Conservation (phyloP, 2,329 filamentous ascomycete genomes). For the Trichophaea hybrida region DNA sequence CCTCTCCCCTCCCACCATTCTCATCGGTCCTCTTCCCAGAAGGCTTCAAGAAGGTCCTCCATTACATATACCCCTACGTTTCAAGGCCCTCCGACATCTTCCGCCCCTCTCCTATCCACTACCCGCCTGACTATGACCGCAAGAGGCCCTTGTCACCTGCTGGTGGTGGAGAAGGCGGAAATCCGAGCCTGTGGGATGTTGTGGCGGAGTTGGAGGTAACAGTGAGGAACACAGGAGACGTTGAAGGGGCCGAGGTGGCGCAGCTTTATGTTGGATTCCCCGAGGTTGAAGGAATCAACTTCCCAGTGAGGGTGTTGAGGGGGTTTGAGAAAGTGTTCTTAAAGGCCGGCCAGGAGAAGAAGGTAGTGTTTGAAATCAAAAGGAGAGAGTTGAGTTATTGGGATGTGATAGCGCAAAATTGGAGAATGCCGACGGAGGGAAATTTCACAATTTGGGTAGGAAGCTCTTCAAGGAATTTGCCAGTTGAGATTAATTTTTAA, state of each 20-base stretch:
- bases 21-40: constrained; percentile 47
- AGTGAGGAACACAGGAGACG: constrained; percentile 47
- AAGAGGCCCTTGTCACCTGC: constrained; percentile 43
- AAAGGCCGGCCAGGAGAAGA: constrained; percentile 39
- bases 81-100: constrained; percentile 36
- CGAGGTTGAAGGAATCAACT: constrained; percentile 26
- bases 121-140: constrained; percentile 40
- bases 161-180: constrained; percentile 54
- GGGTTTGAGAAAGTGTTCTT: constrained; percentile 58
- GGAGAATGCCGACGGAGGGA: constrained; percentile 44
- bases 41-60: constrained; percentile 46
- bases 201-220: constrained; percentile 37
- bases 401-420: constrained; percentile 54
- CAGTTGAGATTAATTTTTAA: constrained; percentile 14
- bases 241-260: constrained; percentile 41
- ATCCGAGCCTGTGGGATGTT: constrained; percentile 50
- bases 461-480: constrained; percentile 30
- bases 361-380: constrained; percentile 45
- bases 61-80: constrained; percentile 63
- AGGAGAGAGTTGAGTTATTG: constrained; percentile 60
- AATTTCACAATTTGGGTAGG: constrained; percentile 34
- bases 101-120: constrained; percentile 33
- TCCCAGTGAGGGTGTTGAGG: constrained; percentile 49
- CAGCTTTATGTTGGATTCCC: constrained; percentile 44
- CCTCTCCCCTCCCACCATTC: constrained; percentile 41